phyloP scores from a whole-genome alignment of 2,329 filamentous ascomycete genomes.

The Cladosporium austrohemisphaericum region DNA sequence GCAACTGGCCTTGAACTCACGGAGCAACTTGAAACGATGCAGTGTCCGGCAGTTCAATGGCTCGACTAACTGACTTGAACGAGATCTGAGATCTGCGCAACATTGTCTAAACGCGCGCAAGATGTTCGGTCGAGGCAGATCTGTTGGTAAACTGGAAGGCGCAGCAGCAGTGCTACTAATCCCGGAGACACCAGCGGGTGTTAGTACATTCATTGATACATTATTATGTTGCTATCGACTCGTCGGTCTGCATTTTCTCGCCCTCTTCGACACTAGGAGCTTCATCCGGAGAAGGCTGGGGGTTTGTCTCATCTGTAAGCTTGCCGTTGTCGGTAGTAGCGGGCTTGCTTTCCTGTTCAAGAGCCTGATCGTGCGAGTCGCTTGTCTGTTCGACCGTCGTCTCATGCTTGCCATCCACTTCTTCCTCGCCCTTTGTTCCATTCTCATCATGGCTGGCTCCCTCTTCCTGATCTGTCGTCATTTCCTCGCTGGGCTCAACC shows the following conservation, averaged over 20 bases:
- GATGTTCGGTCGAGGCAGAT: too few species aligned
- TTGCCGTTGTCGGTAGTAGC: neutral
- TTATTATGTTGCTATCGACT: slow-evolving; percentile 6
- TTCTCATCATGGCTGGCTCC: neutral
- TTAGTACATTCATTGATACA: neutral
- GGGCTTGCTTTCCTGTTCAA: neutral
- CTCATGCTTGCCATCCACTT: neutral
- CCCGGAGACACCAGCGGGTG: neutral
- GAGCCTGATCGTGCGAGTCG: neutral
- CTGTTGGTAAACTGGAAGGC: too few species aligned
- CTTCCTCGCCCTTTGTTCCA: neutral
- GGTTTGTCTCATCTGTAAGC: neutral
- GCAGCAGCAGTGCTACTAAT: too few species aligned
- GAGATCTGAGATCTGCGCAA: too few species aligned
- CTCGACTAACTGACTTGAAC: too few species aligned
- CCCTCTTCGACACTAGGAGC: neutral
- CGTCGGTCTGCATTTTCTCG: slow-evolving; percentile 8
- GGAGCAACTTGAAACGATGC: too few species aligned
- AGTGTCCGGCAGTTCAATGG: too few species aligned
- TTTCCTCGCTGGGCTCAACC: neutral
- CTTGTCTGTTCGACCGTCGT: neutral
- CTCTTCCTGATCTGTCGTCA: neutral
- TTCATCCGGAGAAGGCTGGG: neutral
- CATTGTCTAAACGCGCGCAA: too few species aligned
- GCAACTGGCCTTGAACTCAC: too few species aligned